A percentile compares a stretch with the other conserved stretches of the same genome.
phyloP scores from a whole-genome alignment of 2,329 filamentous ascomycete genomes.

The Hirsutella minnesotensis region DNA sequence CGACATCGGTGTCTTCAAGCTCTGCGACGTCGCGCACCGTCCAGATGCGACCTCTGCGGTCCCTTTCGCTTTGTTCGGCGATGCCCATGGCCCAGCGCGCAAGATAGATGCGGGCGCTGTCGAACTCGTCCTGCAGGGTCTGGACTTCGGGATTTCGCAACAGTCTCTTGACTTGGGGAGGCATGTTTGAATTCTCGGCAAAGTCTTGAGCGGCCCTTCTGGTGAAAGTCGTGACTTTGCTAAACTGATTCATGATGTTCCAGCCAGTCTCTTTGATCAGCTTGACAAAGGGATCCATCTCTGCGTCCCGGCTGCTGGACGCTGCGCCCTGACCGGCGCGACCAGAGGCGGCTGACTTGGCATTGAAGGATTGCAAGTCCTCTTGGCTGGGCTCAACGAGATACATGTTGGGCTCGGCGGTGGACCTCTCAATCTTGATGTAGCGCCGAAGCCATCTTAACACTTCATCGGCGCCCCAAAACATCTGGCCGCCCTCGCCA shows the following conservation, averaged over 20 bases:
- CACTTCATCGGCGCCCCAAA: slow-evolving; percentile 96
- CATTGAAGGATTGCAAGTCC: slow-evolving; percentile 70
- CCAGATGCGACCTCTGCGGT: slow-evolving; percentile 79
- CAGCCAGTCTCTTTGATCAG: slow-evolving; percentile 90
- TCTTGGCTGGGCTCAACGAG: slow-evolving; percentile 78
- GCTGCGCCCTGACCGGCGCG: neutral
- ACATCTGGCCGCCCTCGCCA: slow-evolving; percentile 72
- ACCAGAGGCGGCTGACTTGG: slow-evolving; percentile 37
- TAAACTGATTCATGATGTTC: slow-evolving; percentile 94
- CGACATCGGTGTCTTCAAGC: slow-evolving; percentile 87
- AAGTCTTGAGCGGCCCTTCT: slow-evolving; percentile 84
- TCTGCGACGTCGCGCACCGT: slow-evolving; percentile 86
- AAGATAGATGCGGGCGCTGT: slow-evolving; percentile 87
- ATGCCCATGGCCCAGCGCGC: slow-evolving; percentile 98
- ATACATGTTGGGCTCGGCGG: slow-evolving; percentile 81
- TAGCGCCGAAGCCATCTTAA: slow-evolving; percentile 82
- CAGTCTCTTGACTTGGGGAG: slow-evolving; percentile 74
- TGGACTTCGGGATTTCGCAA: slow-evolving; percentile 90
- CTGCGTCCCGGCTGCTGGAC: slow-evolving; percentile 41
- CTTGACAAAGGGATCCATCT: slow-evolving; percentile 89
- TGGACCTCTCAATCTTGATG: slow-evolving; percentile 69
- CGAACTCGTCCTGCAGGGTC: slow-evolving; percentile 91
- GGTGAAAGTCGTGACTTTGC: slow-evolving; percentile 94
- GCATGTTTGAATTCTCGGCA: slow-evolving; percentile 80
- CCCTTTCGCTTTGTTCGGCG: slow-evolving; percentile 87